A percentile compares a stretch with the other conserved stretches of the same genome.
Evolutionary conservation across 164 flowering plant species (phyloP).

Genomic region (Umbellularia californica): DNA sequence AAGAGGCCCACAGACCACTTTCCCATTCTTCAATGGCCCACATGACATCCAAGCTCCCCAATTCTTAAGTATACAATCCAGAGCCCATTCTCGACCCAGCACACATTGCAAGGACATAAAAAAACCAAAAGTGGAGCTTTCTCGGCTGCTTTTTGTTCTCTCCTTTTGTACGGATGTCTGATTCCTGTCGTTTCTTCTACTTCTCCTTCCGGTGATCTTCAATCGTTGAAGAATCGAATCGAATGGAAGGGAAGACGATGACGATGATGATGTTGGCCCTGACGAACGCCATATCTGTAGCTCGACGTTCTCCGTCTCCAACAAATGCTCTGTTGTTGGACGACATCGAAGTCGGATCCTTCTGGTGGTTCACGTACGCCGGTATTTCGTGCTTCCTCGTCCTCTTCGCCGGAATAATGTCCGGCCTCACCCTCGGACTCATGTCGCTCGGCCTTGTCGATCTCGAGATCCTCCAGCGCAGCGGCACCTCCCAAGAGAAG

Average conservation of each 20-base stretch:
- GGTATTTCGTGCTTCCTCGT: constrained; percentile 38
- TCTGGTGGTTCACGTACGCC: constrained; percentile 31
- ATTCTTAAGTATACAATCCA: too few relatives aligned
- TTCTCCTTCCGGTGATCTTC: background rate
- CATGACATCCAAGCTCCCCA: too few relatives aligned
- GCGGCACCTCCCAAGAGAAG: constrained; percentile 42
- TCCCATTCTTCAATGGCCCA: too few relatives aligned
- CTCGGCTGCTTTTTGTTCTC: too few relatives aligned
- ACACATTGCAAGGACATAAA: too few relatives aligned
- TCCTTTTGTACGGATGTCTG: too few relatives aligned
- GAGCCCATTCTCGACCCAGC: too few relatives aligned
- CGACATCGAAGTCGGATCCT: constrained; percentile 24
- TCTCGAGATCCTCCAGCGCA: constrained; percentile 41
- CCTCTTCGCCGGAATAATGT: constrained; percentile 48
- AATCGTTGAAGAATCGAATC: too few relatives aligned
- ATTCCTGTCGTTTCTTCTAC: too few relatives aligned
- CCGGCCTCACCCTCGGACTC: constrained; percentile 42
- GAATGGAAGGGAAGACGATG: background rate
- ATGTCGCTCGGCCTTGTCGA: constrained; percentile 52
- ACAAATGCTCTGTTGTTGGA: constrained; percentile 6
- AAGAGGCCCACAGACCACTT: too few relatives aligned
- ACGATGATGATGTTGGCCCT: background rate
- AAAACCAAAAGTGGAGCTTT: too few relatives aligned
- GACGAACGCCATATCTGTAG: background rate
- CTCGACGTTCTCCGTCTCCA: constrained; percentile 21